Evolutionary conservation across 2,329 filamentous ascomycete genomes (phyloP).

Genomic region (Hypomyces perniciosus): DNA sequence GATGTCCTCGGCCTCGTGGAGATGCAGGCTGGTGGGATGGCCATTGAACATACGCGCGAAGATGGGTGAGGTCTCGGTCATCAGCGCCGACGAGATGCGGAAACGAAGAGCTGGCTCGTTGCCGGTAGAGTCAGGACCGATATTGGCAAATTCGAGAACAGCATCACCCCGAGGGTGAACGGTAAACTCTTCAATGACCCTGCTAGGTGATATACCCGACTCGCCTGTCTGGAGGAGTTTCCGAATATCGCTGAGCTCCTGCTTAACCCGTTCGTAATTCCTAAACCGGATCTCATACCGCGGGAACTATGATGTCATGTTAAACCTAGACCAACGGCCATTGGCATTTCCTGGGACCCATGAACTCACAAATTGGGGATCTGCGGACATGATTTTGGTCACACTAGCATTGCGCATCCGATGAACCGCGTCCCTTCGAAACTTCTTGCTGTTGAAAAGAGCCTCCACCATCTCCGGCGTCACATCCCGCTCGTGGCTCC

Average conservation of each 20-base stretch:
- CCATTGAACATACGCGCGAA: slow-evolving; percentile 43
- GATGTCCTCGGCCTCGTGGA: slow-evolving; percentile 34
- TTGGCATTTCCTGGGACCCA: neutral
- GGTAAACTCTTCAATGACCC: slow-evolving; percentile 35
- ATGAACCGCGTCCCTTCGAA: slow-evolving; percentile 37
- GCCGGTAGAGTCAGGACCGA: slow-evolving; percentile 23
- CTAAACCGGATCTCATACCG: slow-evolving; percentile 42
- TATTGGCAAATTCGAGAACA: slow-evolving; percentile 47
- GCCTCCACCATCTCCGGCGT: slow-evolving; percentile 37
- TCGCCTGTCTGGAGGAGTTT: slow-evolving; percentile 36
- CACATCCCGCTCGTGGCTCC: slow-evolving; percentile 38
- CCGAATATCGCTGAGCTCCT: slow-evolving; percentile 35
- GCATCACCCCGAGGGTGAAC: slow-evolving; percentile 43
- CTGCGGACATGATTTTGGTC: slow-evolving; percentile 36
- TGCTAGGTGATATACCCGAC: slow-evolving; percentile 34
- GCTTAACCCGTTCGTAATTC: slow-evolving; percentile 40
- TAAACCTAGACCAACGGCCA: neutral
- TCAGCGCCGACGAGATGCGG: slow-evolving; percentile 44
- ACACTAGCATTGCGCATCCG: slow-evolving; percentile 43
- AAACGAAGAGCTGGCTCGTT: slow-evolving; percentile 40
- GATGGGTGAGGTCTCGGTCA: slow-evolving; percentile 46
- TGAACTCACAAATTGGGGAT: slow-evolving; percentile 35
- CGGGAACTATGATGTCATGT: slow-evolving; percentile 28
- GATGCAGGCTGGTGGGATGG: slow-evolving; percentile 22
- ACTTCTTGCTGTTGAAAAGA: slow-evolving; percentile 36